A percentile compares a stretch with the other conserved stretches of the same genome.
phyloP scores from a whole-genome alignment of 345 rosid genomes.

The Lumnitzera littorea region DNA sequence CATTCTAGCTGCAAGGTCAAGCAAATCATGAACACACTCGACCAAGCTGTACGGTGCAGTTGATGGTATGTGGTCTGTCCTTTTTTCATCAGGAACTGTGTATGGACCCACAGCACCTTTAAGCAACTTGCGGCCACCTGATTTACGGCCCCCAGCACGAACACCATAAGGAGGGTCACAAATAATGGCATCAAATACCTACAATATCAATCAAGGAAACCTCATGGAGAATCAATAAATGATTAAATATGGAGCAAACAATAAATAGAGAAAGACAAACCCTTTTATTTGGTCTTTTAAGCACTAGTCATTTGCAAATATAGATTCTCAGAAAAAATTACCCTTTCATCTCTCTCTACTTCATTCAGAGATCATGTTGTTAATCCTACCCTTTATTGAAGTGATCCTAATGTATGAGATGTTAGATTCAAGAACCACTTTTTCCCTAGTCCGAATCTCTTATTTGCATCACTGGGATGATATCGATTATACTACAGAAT shows the following conservation, averaged over 20 bases:
- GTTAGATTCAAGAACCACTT: no score
- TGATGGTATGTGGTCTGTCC: slow-evolving; percentile 88
- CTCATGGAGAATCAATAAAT: neutral
- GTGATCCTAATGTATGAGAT: no score
- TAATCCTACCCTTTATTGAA: no score
- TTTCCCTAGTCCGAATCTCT: no score
- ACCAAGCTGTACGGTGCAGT: slow-evolving; percentile 80
- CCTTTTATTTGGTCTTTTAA: no score
- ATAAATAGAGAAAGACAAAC: no score
- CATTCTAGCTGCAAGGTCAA: slow-evolving; percentile 84
- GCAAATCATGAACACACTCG: slow-evolving; percentile 89
- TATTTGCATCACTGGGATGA: no score
- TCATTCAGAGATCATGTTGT: no score
- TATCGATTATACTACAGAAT: no score
- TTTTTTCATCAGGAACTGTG: slow-evolving; percentile 87
- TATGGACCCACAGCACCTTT: slow-evolving; percentile 80
- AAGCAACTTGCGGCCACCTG: slow-evolving; percentile 87
- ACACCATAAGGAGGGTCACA: slow-evolving; percentile 98
- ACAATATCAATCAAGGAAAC: slow-evolving; percentile 4
- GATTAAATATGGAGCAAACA: neutral
- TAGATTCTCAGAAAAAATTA: no score
- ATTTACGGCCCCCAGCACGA: slow-evolving; percentile 94
- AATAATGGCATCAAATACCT: slow-evolving; percentile 84
- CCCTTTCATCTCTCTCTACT: no score
- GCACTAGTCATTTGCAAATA: no score